Evolutionary conservation across 2,329 filamentous ascomycete genomes (phyloP), one percentile per base, ranked within the genome.

Genomic region (Diaporthe citriasiana): DNA sequence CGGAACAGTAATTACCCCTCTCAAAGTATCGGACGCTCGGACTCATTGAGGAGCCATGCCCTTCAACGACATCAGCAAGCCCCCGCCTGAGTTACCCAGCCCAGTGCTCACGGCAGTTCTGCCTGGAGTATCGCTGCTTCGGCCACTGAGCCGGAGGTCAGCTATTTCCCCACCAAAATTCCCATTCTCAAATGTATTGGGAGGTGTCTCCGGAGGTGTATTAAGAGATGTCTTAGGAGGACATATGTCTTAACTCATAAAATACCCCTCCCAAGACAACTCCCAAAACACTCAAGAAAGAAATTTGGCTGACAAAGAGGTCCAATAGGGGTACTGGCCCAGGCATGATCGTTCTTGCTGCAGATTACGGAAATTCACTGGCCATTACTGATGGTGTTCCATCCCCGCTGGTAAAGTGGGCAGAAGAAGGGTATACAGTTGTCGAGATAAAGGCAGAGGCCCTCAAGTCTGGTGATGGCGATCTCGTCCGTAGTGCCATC

Each of bases 271-370:
- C n/a, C n/a, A n/a, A n/a, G n/a, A n/a, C n/a, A n/a, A n/a, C n/a
- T n/a, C n/a, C n/a, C n/a, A n/a, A n/a, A n/a, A n/a, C n/a, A n/a
- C n/a, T n/a, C n/a, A n/a, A n/a, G n/a, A n/a, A n/a, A n/a, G n/a
- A n/a, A n/a, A n/a, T n/a, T n/a, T n/a, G n/a, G n/a, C n/a, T n/a
- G n/a, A n/a, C n/a, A n/a, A n/a, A n/a, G n/a, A n/a, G n/a, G n/a
- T n/a, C n/a, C n/a, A n/a, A n/a, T n/a, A n/a, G n/a, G 30, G 79
- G 79, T 12, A 75, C n/a, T 8, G 80, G 80, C 2, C 80, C 79
- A 0, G 78, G 79, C 19, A 73, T 80, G 30, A 76, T 81, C 69
- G 59, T 80, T 33, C 70, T 78, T 30, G 72, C 78, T 15, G 56
- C 74, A 12, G 72, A 47, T 30, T 33, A 56, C 22, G 69, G 77